Percentiles rank a stretch among this genome's conserved stretches.
phyloP scores from a whole-genome alignment of 352 stramenopile species.

The Phytophthora colocasiae region DNA sequence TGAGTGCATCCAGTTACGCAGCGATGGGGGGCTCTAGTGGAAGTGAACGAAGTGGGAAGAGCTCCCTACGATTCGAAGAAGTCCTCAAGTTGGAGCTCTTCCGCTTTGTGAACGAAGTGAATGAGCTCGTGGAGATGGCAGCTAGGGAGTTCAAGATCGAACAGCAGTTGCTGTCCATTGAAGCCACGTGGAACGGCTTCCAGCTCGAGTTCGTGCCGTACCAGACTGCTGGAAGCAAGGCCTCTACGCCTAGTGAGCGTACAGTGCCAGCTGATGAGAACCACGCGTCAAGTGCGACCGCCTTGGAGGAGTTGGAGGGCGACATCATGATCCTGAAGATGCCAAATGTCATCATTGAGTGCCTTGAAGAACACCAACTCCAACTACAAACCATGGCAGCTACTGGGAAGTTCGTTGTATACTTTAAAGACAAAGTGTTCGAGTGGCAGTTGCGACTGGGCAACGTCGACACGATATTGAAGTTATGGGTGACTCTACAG shows the following conservation, averaged over 20 bases:
- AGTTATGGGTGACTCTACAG: slow-evolving; percentile 93
- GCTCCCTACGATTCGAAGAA: slow-evolving; percentile 88
- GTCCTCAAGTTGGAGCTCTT: slow-evolving; percentile 94
- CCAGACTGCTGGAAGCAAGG: slow-evolving; percentile 64
- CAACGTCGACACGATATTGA: slow-evolving; percentile 94
- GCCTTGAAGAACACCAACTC: slow-evolving; percentile 95
- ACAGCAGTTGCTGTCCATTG: slow-evolving; percentile 94
- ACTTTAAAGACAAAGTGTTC: slow-evolving; percentile 96
- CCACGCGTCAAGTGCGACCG: slow-evolving; percentile 8
- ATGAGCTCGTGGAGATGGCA: slow-evolving; percentile 95
- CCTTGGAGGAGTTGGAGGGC: slow-evolving; percentile 51
- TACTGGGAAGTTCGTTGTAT: slow-evolving; percentile 96
- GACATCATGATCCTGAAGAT: slow-evolving; percentile 92
- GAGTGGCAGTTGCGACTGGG: slow-evolving; percentile 93
- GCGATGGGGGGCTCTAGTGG: slow-evolving; percentile 15
- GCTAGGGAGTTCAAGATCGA: slow-evolving; percentile 98
- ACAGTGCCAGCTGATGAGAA: background rate
- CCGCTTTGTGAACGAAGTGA: slow-evolving; percentile 93
- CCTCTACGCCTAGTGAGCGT: slow-evolving; percentile 6
- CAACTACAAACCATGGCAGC: slow-evolving; percentile 96
- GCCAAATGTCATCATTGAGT: slow-evolving; percentile 93
- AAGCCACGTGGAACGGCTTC: slow-evolving; percentile 90
- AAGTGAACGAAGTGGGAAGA: slow-evolving; percentile 24
- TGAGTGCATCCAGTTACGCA: slow-evolving; percentile 24
- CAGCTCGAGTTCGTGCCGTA: slow-evolving; percentile 93